Conservation (phyloP, 441 rosid species). For the Daphne laureola region DNA sequence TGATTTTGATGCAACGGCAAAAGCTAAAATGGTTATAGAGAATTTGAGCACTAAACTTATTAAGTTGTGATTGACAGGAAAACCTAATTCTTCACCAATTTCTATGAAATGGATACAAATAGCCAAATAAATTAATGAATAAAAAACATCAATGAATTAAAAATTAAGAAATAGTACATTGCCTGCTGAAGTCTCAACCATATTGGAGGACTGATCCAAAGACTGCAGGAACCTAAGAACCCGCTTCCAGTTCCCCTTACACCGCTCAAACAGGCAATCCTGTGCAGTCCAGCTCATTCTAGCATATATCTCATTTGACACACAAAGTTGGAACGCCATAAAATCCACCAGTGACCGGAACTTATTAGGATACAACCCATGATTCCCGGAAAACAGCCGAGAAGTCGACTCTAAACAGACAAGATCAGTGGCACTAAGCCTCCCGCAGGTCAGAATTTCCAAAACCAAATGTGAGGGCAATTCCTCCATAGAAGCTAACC, state of each 20-base stretch:
- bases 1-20: neutral
- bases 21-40: neutral
- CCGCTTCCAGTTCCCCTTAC: conserved; percentile 81
- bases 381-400: conserved; percentile 59
- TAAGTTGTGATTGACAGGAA: neutral
- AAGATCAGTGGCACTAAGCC: conserved; percentile 65
- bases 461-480: conserved; percentile 88
- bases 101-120: no score
- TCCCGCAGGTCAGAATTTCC: conserved; percentile 62
- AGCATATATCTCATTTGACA: conserved; percentile 35
- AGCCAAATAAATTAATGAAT: neutral
- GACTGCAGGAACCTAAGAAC: conserved; percentile 81
- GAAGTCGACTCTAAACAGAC: conserved; percentile 70
- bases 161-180: conserved; percentile 56
- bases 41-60: neutral
- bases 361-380: conserved; percentile 51
- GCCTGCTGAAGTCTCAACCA: conserved; percentile 82
- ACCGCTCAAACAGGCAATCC: conserved; percentile 62
- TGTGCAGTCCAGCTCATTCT: conserved; percentile 48
- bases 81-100: neutral
- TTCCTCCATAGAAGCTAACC: conserved; percentile 53
- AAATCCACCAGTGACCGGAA: conserved; percentile 72
- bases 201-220: conserved; percentile 64
- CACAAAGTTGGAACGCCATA: conserved; percentile 72
- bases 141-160: conserved; percentile 9